Evolutionary conservation across 345 rosid genomes (phyloP).

Genomic region (Rhodamnia rubescens): DNA sequence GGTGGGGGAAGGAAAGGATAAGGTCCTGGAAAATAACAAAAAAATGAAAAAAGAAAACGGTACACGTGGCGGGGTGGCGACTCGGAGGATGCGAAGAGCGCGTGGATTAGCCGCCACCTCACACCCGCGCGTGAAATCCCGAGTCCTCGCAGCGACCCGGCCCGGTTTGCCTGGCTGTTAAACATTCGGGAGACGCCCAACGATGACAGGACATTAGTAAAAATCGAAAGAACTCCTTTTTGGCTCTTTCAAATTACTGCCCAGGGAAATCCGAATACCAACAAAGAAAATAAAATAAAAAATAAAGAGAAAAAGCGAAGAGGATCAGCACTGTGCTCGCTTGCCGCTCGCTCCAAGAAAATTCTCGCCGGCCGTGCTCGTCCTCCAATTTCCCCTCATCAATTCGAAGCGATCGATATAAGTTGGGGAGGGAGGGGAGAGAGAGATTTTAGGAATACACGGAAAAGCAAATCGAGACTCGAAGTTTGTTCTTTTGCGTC

Average conservation of each 20-base stretch:
- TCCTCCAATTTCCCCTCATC: not conserved
- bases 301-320: not conserved
- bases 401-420: too few relatives aligned
- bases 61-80: not conserved
- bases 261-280: not conserved
- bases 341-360: not conserved
- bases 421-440: too few relatives aligned
- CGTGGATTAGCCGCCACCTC: not conserved
- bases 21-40: not conserved
- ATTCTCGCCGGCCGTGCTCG: not conserved
- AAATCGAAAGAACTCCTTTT: not conserved
- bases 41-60: too few relatives aligned
- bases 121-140: not conserved
- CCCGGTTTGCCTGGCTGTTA: not conserved
- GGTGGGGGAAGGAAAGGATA: not conserved
- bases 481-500: not conserved
- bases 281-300: too few relatives aligned
- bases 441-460: not conserved
- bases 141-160: not conserved
- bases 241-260: not conserved
- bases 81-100: not conserved
- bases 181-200: not conserved
- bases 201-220: not conserved
- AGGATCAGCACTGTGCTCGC: not conserved
- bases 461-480: not conserved